Conservation (phyloP, 2,329 filamentous ascomycete genomes). For the Zasmidium angulare region DNA sequence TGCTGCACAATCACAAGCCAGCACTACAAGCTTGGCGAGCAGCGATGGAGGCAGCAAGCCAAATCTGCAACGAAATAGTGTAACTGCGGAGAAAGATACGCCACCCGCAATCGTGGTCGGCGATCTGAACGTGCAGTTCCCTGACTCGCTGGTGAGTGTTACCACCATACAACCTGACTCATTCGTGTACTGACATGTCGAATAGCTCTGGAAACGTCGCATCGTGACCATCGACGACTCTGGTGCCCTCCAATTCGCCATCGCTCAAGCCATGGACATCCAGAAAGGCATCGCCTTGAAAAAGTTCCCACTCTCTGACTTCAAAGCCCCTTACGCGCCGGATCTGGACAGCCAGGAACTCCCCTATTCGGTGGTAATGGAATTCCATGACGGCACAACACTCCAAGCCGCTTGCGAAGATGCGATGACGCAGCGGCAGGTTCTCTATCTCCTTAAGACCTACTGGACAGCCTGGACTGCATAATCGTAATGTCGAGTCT, state of each 20-base stretch:
- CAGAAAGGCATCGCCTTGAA: conserved; percentile 33
- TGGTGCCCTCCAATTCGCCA: conserved; percentile 78
- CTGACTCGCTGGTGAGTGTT: conserved; percentile 70
- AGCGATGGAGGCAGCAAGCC: conserved; percentile 2
- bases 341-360: conserved; percentile 92
- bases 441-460: conserved; percentile 40
- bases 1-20: conserved; percentile 32
- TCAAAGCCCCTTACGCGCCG: conserved; percentile 74
- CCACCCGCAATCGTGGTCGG: conserved; percentile 69
- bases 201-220: conserved; percentile 83
- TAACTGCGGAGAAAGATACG: conserved; percentile 35
- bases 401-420: conserved; percentile 65
- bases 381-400: conserved; percentile 61
- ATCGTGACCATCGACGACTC: conserved; percentile 81
- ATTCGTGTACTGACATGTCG: conserved; percentile 8
- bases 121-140: conserved; percentile 95
- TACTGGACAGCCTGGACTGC: conserved; percentile 32
- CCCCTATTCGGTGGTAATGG: conserved; percentile 74
- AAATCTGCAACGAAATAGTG: conserved; percentile 19
- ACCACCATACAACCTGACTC: neutral
- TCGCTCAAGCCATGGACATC: conserved; percentile 56
- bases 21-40: conserved; percentile 15
- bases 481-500: neutral
- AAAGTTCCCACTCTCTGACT: conserved; percentile 82
- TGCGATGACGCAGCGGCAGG: conserved; percentile 51